Evolutionary conservation across 1,139 yeast species (phyloP).

Genomic region (Suhomyces wounanorum): DNA sequence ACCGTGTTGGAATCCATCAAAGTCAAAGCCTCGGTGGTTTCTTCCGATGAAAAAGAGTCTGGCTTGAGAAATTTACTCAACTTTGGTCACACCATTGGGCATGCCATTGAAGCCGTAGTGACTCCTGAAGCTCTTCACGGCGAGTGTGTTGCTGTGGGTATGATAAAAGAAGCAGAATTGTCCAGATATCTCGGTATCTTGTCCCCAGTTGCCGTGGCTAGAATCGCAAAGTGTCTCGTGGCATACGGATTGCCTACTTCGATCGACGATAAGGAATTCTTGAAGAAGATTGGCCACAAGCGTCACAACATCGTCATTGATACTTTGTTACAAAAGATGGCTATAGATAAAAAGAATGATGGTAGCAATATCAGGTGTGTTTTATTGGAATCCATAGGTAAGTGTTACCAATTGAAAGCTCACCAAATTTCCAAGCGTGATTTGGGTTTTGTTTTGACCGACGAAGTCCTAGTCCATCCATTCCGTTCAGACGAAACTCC

Average conservation of each 20-base stretch:
- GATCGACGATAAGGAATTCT: conserved; percentile 65
- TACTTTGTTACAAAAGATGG: conserved; percentile 76
- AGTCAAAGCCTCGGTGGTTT: conserved; percentile 93
- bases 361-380: conserved; percentile 90
- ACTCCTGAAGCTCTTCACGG: conserved; percentile 98
- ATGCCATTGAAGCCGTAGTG: conserved; percentile 94
- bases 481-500: conserved; percentile 45
- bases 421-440: conserved; percentile 80
- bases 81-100: conserved; percentile 98
- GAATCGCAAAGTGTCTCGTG: conserved; percentile 77
- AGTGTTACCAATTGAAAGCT: conserved; percentile 86
- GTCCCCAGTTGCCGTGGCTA: conserved; percentile 91
- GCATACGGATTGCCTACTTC: conserved; percentile 87
- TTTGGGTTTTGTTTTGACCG: conserved; percentile 80
- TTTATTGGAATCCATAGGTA: conserved; percentile 79
- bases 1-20: conserved; percentile 83
- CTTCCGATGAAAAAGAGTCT: conserved; percentile 93
- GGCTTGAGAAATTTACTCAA: conserved; percentile 89
- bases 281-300: conserved; percentile 66
- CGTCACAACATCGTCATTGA: conserved; percentile 67
- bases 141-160: conserved; percentile 95
- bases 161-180: conserved; percentile 92
- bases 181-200: conserved; percentile 86
- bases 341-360: conserved; percentile 94
- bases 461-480: conserved; percentile 69